A percentile compares a stretch with the other conserved stretches of the same genome.
Evolutionary conservation across 306 rosid genomes (phyloP).

Genomic region (Vigna reflexopilosa): DNA sequence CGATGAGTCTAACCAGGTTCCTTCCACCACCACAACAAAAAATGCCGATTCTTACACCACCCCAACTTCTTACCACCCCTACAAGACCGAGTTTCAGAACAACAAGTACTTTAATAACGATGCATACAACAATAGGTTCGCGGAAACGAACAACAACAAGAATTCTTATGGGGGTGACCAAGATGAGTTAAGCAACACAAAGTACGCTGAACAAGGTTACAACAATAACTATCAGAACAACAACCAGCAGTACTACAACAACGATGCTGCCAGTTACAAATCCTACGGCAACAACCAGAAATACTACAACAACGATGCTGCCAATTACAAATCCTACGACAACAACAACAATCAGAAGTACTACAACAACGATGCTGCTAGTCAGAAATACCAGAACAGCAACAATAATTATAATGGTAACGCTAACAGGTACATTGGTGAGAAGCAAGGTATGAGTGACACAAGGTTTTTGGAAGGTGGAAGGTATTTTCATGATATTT

Average conservation of each 20-base stretch:
- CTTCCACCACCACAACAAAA: conserved; percentile 45
- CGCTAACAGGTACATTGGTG: conserved; percentile 48
- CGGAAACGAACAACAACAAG: conserved; percentile 41
- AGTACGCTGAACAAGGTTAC: conserved; percentile 48
- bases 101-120: conserved; percentile 45
- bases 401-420: conserved; percentile 15
- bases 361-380: no score
- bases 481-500: conserved; percentile 56
- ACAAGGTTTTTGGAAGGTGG: conserved; percentile 83
- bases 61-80: conserved; percentile 40
- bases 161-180: conserved; percentile 40
- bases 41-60: neutral
- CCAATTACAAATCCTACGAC: neutral
- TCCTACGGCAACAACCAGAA: neutral
- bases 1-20: conserved; percentile 55
- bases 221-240: conserved; percentile 29
- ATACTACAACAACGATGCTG: no score
- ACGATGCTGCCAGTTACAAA: conserved; percentile 35
- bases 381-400: neutral
- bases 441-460: conserved; percentile 90
- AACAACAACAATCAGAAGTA: neutral
- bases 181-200: conserved; percentile 44
- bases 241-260: conserved; percentile 31
- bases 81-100: conserved; percentile 51
- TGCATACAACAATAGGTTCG: conserved; percentile 41